Percentiles rank a stretch among this genome's conserved stretches.
Conservation (phyloP, 78 protist species). For the Guillardia theta region DNA sequence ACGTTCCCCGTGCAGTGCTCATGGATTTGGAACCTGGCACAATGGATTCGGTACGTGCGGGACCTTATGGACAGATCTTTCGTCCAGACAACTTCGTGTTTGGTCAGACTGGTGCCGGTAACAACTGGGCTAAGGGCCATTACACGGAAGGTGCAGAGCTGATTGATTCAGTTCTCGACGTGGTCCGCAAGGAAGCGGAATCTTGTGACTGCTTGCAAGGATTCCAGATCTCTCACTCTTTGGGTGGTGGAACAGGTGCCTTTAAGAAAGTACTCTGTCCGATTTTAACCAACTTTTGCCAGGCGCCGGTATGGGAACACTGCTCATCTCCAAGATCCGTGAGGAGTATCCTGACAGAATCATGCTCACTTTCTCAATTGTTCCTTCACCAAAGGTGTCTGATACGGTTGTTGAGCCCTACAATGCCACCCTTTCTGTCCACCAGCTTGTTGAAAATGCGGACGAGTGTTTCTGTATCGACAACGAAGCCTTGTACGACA, state of each 20-base stretch:
- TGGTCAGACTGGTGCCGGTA: conserved; percentile 91
- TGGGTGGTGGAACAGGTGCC: conserved; percentile 99
- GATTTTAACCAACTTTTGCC: too few species aligned
- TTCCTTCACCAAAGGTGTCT: conserved; percentile 97
- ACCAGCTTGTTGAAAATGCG: conserved; percentile 95
- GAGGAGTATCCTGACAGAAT: conserved; percentile 96
- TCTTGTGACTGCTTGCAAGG: conserved; percentile 98
- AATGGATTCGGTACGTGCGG: conserved; percentile 90
- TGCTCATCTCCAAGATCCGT: conserved; percentile 70
- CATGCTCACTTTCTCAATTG: conserved; percentile 94
- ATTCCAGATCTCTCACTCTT: conserved; percentile 97
- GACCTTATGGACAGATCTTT: conserved; percentile 91
- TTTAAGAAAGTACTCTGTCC: too few species aligned
- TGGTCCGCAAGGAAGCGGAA: conserved; percentile 97
- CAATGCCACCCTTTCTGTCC: conserved; percentile 96
- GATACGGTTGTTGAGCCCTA: conserved; percentile 98
- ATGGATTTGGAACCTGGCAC: conserved; percentile 98
- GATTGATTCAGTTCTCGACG: conserved; percentile 94
- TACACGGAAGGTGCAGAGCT: conserved; percentile 96
- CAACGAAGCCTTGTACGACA: conserved; percentile 97
- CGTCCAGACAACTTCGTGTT: conserved; percentile 92
- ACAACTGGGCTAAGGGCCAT: conserved; percentile 99
- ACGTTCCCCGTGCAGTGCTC: conserved; percentile 97
- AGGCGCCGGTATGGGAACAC: conserved; percentile 91
- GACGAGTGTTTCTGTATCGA: conserved; percentile 93